Percentiles rank a stretch among this genome's conserved stretches.
phyloP scores from a whole-genome alignment of 805 yeast species.

The Candida glaebosa region DNA sequence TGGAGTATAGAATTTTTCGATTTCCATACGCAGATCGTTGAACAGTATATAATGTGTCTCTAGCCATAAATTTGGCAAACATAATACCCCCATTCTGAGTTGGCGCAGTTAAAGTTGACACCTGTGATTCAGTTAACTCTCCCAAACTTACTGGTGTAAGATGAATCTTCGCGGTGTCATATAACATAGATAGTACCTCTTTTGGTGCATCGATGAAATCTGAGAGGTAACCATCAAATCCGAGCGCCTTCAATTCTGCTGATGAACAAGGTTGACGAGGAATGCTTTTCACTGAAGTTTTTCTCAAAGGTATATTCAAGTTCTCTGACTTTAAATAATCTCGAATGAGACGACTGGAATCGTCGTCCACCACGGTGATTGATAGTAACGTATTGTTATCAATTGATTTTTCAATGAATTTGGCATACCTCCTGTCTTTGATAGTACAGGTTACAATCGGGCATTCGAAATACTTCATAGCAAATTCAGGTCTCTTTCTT shows the following conservation, averaged over 20 bases:
- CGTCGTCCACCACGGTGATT: slow-evolving; percentile 53
- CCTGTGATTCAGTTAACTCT: slow-evolving; percentile 41
- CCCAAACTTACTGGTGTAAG: slow-evolving; percentile 61
- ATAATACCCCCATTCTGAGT: slow-evolving; percentile 37
- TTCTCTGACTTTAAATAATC: slow-evolving; percentile 24
- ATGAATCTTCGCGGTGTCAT: slow-evolving; percentile 45
- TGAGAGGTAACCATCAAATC: slow-evolving; percentile 76
- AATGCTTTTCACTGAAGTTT: slow-evolving; percentile 20
- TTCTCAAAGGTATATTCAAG: slow-evolving; percentile 57
- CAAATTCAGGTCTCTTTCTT: slow-evolving; percentile 36
- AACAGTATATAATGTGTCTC: slow-evolving; percentile 49
- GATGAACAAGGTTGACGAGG: slow-evolving; percentile 18
- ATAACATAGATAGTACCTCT: slow-evolving; percentile 68
- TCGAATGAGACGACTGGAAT: slow-evolving; percentile 28
- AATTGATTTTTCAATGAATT: slow-evolving; percentile 55
- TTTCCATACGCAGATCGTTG: slow-evolving; percentile 63
- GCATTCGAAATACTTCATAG: slow-evolving; percentile 59
- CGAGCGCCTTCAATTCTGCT: slow-evolving; percentile 42
- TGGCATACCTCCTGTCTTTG: slow-evolving; percentile 46
- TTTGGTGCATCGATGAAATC: slow-evolving; percentile 75
- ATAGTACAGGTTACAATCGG: slow-evolving; percentile 65
- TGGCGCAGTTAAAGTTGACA: slow-evolving; percentile 33
- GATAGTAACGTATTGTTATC: slow-evolving; percentile 54
- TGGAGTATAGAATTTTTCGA: slow-evolving; percentile 45
- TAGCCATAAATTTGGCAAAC: slow-evolving; percentile 59